Base-by-base conservation (phyloP, 2,329 filamentous ascomycete species). In the Penicillium sp. region DNA sequence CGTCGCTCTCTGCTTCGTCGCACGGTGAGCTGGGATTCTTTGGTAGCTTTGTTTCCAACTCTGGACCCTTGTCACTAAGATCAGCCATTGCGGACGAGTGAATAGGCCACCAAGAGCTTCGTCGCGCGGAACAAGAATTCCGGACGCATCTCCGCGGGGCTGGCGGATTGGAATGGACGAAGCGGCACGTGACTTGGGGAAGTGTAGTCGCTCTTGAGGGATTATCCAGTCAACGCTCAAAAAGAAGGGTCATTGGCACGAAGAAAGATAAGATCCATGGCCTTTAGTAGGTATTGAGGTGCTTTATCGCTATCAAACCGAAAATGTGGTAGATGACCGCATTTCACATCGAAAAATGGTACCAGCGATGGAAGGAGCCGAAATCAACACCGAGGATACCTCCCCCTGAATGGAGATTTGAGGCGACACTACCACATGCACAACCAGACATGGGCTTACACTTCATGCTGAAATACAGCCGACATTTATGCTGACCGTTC, bases 1-100 rank as follows among this genome's bases (percentile, higher is more conserved):
- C 74, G n/a, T 72, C 72, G 33, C 76, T 76, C 33, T 70, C 74
- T 11, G 73, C 71, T 31, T 65, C 73, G 6, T 61, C 66, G 16
- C 63, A 65, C 5, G 54, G 47, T 3, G 64, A 56, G 10, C 47
- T 47, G 55, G 18, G 61, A 50, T 62, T 47, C 27, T 37, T 58
- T 33, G 33, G 55, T 36, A 27, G 33, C 36, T 27, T 60, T 50
- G 22, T 54, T 49, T 24, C 36, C 13, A 47, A 46, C 13, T 11
- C 24, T 7, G 58, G 33, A 24, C 11, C 31, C n/a, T 35, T 31
- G 10, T 46, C 47, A 44, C 37, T 27, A 33, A 6, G 39, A 11
- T 35, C 53, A 36, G 60, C 46, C 70, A 70, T 70, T 36, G 54
- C 69, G 60, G 22, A 19, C 73, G 72, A 35, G 27, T 35, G 3